These are phyloP conservation scores for Helicocarpus griseus DNA, from an alignment of 2,329 filamentous ascomycete genomes.

Conservation along the genomic window DNA sequence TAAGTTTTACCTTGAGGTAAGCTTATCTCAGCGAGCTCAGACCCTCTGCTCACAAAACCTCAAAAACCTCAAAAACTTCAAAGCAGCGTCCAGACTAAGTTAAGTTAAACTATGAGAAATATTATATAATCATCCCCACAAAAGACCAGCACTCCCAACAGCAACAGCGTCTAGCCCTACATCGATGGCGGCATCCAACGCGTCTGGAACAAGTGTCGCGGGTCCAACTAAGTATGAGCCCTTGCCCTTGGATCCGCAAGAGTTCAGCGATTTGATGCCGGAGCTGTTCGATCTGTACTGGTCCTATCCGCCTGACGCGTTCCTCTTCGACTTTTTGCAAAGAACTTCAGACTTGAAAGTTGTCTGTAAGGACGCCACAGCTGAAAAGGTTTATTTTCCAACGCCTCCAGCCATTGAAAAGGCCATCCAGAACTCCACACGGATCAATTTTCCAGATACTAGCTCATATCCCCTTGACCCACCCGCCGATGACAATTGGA, in stretches of 20 bases:
- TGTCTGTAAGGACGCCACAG: conserved; percentile 6
- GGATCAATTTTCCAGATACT: background rate
- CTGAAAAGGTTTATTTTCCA: conserved; percentile 1
- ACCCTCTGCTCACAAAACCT: no score
- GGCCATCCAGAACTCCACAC: background rate
- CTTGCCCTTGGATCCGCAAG: background rate
- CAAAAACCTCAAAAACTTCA: no score
- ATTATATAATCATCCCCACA: no score
- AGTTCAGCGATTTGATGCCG: conserved; percentile 5
- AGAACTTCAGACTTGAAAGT: conserved; percentile 6
- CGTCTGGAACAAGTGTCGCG: no score
- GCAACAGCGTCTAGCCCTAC: no score
- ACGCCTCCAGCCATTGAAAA: background rate
- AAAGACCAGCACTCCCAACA: no score
- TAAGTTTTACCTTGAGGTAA: no score
- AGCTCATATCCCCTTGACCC: background rate
- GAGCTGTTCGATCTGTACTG: conserved; percentile 1
- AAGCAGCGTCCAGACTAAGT: no score
- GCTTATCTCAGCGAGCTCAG: no score
- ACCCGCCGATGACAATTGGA: conserved; percentile 1
- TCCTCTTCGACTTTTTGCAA: conserved; percentile 5
- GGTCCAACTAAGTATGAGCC: no score
- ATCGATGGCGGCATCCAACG: no score
- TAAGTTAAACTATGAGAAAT: no score
- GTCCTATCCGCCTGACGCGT: background rate